phyloP scores from a whole-genome alignment of 257 asterid genomes.

The Ajuga chamaepitys region DNA sequence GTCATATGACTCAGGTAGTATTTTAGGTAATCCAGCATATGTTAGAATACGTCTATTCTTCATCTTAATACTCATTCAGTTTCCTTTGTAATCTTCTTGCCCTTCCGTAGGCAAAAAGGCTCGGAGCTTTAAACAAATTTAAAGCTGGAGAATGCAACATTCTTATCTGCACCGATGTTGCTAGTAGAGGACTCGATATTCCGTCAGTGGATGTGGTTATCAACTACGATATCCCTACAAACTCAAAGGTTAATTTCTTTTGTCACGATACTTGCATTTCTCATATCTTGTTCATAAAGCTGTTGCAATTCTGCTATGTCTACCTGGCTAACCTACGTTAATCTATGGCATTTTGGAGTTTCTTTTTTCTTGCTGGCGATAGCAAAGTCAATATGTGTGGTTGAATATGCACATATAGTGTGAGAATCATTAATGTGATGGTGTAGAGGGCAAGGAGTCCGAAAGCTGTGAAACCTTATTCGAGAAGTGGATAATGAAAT shows the following conservation, averaged over 20 bases:
- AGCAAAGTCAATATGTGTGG: neutral
- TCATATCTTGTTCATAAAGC: neutral
- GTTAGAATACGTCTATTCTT: neutral
- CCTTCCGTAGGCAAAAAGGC: constrained; percentile 62
- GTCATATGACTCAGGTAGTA: constrained; percentile 89
- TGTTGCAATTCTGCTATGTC: neutral
- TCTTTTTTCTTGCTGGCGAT: neutral
- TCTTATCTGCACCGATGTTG: constrained; percentile 87
- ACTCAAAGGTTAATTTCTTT: constrained; percentile 60
- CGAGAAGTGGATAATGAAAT: neutral
- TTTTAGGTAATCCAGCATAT: neutral
- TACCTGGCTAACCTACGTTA: neutral
- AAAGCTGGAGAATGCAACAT: constrained; percentile 87
- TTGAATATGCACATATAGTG: neutral
- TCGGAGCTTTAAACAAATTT: constrained; percentile 77
- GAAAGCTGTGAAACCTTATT: neutral
- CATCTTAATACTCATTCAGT: neutral
- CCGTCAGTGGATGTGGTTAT: constrained; percentile 90
- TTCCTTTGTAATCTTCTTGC: neutral
- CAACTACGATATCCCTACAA: constrained; percentile 83
- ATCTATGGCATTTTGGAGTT: neutral
- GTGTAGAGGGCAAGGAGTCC: neutral
- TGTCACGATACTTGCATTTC: neutral
- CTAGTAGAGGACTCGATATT: constrained; percentile 95
- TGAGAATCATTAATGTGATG: neutral